Base-by-base conservation (phyloP, 441 rosid species). In the Jatropha podagrica region DNA sequence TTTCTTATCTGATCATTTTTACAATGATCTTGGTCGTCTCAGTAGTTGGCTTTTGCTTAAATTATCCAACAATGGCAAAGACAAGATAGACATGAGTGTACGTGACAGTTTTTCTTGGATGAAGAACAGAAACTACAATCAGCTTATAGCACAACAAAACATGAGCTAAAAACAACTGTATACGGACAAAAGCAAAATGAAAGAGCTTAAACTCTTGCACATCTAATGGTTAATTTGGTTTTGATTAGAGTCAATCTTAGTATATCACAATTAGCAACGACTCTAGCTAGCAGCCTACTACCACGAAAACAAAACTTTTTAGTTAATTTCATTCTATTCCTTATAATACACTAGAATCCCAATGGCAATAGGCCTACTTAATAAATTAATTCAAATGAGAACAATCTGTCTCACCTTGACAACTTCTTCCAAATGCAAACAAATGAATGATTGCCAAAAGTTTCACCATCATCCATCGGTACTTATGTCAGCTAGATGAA, bases 381-480 rank as follows among this genome's bases (percentile, higher is more conserved):
- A 20, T 58, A 18, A 11, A 7, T 26, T 60, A 27, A 60, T 60
- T 27, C 65, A 60, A 59, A 17, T 69, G 17, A 18, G 51, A 70
- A 70, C 27, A 70, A 54, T 42, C 32, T n/a, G 54, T 44, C 69
- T 66, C 37, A 40, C 58, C 32, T 23, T 56, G 63, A 41, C 13
- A 20, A 54, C n/a, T 71, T 13, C 42, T 0, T 55, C 15, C 59
- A 37, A 38, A 71, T 37, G 49, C 73, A 70, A 55, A 55, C 64
- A 70, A 56, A 38, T 71, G 74, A 64, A 58, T n/a, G 11, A 23
- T 52, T 54, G 38, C 73, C 58, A 69, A 41, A 55, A n/a, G 18
- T 38, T 71, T 54, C 65, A 4, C 26, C 42, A 37, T 26, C 41
- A 58, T 26, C 3, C 41, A 58, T 26, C 3, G 40, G 18, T 26